A percentile compares a stretch with the other conserved stretches of the same genome.
phyloP scores from a whole-genome alignment of 179 eudicot species.

The Nepenthes alata region DNA sequence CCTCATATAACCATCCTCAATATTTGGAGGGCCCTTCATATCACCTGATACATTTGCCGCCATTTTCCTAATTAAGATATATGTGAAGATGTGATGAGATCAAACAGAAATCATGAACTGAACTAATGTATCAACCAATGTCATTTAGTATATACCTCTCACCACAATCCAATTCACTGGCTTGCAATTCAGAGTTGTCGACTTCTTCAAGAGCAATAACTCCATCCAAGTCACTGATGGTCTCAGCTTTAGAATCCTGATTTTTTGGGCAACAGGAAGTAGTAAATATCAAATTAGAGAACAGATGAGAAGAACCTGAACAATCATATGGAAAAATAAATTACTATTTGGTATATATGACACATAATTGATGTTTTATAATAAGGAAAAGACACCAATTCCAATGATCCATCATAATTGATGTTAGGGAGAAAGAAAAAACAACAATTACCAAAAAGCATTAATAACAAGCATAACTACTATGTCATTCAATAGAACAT shows the following conservation, averaged over 20 bases:
- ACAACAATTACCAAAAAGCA: too few species aligned
- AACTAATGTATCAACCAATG: slow-evolving; percentile 1
- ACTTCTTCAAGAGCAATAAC: slow-evolving; percentile 28
- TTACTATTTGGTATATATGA: too few species aligned
- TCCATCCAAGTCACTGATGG: slow-evolving; percentile 35
- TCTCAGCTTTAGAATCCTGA: slow-evolving; percentile 51
- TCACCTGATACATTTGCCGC: slow-evolving; percentile 25
- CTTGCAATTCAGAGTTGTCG: slow-evolving; percentile 20
- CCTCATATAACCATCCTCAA: slow-evolving; percentile 27
- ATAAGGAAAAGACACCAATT: background rate
- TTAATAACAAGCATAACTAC: too few species aligned
- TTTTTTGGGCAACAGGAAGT: background rate
- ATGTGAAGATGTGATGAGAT: background rate
- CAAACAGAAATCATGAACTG: slow-evolving; percentile 1
- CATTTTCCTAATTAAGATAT: slow-evolving; percentile 33
- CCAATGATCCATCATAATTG: too few species aligned
- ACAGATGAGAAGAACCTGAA: background rate
- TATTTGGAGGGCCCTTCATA: slow-evolving; percentile 20
- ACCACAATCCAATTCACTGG: slow-evolving; percentile 25
- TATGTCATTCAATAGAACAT: too few species aligned
- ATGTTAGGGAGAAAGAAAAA: too few species aligned
- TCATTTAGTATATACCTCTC: slow-evolving; percentile 35
- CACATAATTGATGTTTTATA: too few species aligned
- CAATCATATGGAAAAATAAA: background rate
- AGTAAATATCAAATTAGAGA: background rate